Evolutionary conservation across 306 rosid genomes (phyloP), one percentile per base, ranked within the genome.

Genomic region (Cucurbita pepo): DNA sequence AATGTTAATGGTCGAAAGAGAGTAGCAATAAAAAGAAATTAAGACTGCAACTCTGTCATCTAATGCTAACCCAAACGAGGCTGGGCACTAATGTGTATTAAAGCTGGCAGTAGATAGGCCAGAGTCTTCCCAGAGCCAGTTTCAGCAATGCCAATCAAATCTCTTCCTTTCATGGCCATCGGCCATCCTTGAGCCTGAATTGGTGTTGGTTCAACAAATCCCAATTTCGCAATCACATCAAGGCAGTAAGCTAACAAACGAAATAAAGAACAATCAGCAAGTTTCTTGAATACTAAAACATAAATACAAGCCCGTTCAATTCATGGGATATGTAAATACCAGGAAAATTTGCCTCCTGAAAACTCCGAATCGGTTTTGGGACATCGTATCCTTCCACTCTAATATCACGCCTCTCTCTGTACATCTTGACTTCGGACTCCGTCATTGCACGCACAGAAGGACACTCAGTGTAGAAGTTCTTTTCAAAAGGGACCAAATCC

Each of bases 111-210:
- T 73, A 94, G 77, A 85, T 94, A 94, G 2, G 98, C 83, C 80
- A 94, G 79, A 57, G 98, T 94, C 84, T 94, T 94, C 75, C 97
- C 98, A 1, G 98, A 94, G 75, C 98, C 98, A 51, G 98, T 94
- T 87, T 94, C 98, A 10, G 98, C 98, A 82, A 94, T 94, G 78
- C 98, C 97, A 76, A 94, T 72, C 75, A 94, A 83, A 80, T 94
- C 98, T 78, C 97, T 86, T 80, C 98, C 98, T 77, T 83, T 94
- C 18, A 94, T 83, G 80, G 97, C 98, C 96, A 94, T 94, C 45
- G 98, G 97, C 98, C 98, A 94, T 76, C 98, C 98, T 75, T 94
- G 98, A 80, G 97, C 90, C 81, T 94, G 97, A 77, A 94, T 94
- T 74, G 98, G 88, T 11, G 98, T 94, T 41, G 98, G 98, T 82